Conservation (phyloP, 768 basidiomycete species). For the Mycena galopus region DNA sequence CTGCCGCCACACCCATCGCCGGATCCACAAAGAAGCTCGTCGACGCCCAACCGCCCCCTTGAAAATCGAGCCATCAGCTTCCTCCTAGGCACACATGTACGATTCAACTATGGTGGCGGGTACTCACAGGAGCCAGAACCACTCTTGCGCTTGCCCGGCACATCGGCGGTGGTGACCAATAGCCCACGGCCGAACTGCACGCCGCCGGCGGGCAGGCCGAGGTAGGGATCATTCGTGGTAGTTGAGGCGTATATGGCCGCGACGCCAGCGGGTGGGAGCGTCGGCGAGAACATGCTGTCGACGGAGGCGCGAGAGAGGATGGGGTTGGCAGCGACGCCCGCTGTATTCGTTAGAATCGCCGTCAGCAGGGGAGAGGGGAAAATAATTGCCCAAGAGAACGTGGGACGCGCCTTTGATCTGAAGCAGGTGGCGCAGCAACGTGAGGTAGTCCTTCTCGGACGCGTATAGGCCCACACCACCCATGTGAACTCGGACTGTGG, state of each 20-base stretch:
- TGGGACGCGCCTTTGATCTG: constrained; percentile 2
- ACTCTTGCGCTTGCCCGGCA: background rate
- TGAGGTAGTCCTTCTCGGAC: constrained; percentile 39
- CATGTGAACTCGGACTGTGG: constrained; percentile 18
- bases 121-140: constrained; percentile 23
- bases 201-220: background rate
- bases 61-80: background rate
- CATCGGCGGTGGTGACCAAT: constrained; percentile 1
- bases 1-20: constrained; percentile 8
- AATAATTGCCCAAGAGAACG: background rate
- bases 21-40: constrained; percentile 30
- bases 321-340: constrained; percentile 11
- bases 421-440: constrained; percentile 33
- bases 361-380: background rate
- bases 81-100: background rate
- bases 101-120: background rate
- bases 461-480: constrained; percentile 34
- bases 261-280: constrained; percentile 6
- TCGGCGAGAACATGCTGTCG: constrained; percentile 14
- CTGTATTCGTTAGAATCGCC: background rate
- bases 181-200: constrained; percentile 18
- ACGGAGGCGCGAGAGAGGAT: constrained; percentile 23
- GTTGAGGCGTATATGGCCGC: background rate
- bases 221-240: background rate
- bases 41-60: constrained; percentile 28